A percentile compares a stretch with the other conserved stretches of the same genome.
These are phyloP conservation scores for Lactarius psammicola DNA, from an alignment of 768 basidiomycete species.

Conservation along the genomic window DNA sequence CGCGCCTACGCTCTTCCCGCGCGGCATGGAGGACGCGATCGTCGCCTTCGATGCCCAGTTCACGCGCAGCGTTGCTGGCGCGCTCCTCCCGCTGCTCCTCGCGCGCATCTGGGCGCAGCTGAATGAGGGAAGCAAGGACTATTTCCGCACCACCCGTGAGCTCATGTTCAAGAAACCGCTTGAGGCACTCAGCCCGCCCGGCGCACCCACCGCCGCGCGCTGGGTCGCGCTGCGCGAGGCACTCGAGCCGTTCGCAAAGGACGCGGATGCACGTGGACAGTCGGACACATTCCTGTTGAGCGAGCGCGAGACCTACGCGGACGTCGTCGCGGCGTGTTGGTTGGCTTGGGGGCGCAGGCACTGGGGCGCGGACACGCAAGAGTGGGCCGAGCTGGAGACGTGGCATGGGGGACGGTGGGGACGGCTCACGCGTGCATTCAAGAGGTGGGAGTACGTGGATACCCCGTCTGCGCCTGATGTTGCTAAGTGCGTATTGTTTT, in stretches of 20 bases:
- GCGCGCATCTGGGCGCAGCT: constrained; percentile 30
- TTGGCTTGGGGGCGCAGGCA: constrained; percentile 37
- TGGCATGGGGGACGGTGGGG: constrained; percentile 41
- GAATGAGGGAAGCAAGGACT: constrained; percentile 38
- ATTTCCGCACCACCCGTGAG: constrained; percentile 42
- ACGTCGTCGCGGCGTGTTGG: constrained; percentile 40
- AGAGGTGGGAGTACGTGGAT: constrained; percentile 21
- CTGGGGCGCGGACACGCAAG: constrained; percentile 40
- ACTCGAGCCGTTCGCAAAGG: constrained; percentile 33
- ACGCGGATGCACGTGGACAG: constrained; percentile 20
- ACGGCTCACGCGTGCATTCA: constrained; percentile 18
- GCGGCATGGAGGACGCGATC: constrained; percentile 23
- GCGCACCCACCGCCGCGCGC: constrained; percentile 33
- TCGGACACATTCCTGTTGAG: constrained; percentile 37
- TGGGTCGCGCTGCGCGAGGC: constrained; percentile 41
- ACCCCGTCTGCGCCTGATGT: neutral
- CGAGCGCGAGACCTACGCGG: constrained; percentile 39
- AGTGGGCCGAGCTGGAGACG: constrained; percentile 43
- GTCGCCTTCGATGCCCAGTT: constrained; percentile 31
- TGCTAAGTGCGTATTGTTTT: constrained; percentile 1
- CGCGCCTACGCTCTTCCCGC: constrained; percentile 40
- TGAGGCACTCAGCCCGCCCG: constrained; percentile 40
- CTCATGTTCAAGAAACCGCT: constrained; percentile 37
- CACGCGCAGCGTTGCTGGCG: constrained; percentile 8
- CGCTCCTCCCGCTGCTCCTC: constrained; percentile 18